These are phyloP conservation scores for Jacaranda mimosifolia DNA, from an alignment of 257 asterid species.

Conservation along the genomic window DNA sequence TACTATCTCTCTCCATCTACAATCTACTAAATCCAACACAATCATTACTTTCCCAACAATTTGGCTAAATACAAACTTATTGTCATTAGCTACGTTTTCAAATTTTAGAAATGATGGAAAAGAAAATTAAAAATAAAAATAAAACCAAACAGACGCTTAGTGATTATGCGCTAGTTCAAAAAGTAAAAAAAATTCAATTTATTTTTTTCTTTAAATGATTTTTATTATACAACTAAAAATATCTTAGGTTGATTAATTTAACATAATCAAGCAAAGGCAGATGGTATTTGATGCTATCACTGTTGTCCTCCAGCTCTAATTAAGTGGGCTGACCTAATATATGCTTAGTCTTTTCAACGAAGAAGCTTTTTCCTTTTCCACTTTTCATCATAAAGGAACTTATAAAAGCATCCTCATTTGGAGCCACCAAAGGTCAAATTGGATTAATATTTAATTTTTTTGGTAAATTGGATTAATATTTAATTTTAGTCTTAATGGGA, in stretches of 20 bases:
- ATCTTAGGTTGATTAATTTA: neutral
- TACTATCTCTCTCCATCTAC: too few relatives aligned
- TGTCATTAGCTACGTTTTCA: too few relatives aligned
- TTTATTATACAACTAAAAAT: too few relatives aligned
- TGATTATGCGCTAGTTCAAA: too few relatives aligned
- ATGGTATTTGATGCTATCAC: neutral
- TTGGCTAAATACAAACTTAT: too few relatives aligned
- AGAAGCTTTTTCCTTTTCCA: conserved; percentile 16
- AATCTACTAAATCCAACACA: too few relatives aligned
- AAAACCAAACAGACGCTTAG: too few relatives aligned
- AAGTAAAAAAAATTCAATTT: too few relatives aligned
- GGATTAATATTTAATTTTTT: neutral
- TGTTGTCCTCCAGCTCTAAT: conserved; percentile 26
- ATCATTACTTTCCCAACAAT: too few relatives aligned
- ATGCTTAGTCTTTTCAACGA: conserved; percentile 41
- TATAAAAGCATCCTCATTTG: conserved; percentile 35
- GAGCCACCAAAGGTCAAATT: neutral
- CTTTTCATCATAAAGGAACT: conserved; percentile 25
- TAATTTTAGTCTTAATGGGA: neutral
- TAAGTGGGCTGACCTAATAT: conserved; percentile 50
- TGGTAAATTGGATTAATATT: neutral
- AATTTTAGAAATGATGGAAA: too few relatives aligned
- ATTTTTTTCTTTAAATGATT: too few relatives aligned
- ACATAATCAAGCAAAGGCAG: conserved; percentile 3
- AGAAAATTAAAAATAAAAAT: too few relatives aligned